Conservation (phyloP, 257 asterid genomes). For the Osmanthus fragrans region DNA sequence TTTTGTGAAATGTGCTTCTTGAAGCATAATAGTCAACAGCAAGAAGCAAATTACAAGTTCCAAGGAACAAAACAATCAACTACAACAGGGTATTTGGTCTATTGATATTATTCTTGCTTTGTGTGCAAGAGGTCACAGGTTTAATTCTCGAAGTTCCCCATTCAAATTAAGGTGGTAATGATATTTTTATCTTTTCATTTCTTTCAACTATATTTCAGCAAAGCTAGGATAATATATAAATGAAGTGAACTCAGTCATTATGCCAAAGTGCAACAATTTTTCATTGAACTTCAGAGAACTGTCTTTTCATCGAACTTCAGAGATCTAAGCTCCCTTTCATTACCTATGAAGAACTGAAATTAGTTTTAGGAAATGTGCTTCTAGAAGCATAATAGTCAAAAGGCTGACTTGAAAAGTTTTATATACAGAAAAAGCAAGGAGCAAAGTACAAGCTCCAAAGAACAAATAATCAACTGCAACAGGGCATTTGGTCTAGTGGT, state of each 20-base stretch:
- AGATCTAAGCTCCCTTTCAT: not conserved
- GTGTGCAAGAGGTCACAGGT: slow-evolving; percentile 59
- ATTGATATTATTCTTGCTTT: slow-evolving; percentile 79
- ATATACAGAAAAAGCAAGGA: not conserved
- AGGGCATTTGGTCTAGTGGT: slow-evolving; percentile 56
- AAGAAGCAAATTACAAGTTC: not conserved
- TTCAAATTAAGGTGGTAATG: not conserved
- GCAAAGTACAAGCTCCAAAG: not conserved
- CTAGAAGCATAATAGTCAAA: not conserved
- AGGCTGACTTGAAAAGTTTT: not conserved
- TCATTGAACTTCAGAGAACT: not conserved
- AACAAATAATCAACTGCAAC: not conserved
- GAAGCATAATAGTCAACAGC: not conserved
- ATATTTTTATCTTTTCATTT: not conserved
- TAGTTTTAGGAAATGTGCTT: not conserved
- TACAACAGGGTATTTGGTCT: slow-evolving; percentile 69
- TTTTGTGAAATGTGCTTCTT: not conserved
- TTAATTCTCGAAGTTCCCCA: slow-evolving; percentile 21
- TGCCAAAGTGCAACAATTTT: not conserved
- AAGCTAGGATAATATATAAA: not conserved
- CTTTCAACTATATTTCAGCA: not conserved
- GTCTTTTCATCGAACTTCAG: not conserved
- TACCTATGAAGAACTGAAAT: not conserved
- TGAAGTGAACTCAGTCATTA: not conserved
- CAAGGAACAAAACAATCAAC: not conserved